A percentile compares a stretch with the other conserved stretches of the same genome.
These are phyloP conservation scores for Protomyces arabidopsidicola DNA, from an alignment of 1,139 yeast genomes.

Conservation along the genomic window DNA sequence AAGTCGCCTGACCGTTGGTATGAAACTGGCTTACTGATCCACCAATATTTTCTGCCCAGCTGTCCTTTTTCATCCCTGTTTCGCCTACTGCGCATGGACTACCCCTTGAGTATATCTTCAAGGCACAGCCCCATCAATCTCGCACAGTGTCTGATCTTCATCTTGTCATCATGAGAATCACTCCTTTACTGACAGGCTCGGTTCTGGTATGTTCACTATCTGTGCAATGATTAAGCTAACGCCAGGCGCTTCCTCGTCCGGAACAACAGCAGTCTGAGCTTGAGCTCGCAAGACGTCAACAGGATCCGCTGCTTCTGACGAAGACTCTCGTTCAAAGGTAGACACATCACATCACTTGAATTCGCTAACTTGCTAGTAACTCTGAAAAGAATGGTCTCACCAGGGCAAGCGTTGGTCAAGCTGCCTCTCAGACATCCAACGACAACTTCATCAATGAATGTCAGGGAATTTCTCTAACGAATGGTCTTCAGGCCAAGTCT, in stretches of 20 bases:
- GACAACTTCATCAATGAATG: neutral
- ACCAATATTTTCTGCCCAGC: too few species aligned
- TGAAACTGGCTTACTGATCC: too few species aligned
- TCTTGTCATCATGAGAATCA: neutral
- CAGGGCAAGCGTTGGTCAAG: neutral
- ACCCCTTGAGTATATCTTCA: neutral
- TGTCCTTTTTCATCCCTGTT: neutral
- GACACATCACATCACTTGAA: too few species aligned
- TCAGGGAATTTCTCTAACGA: neutral
- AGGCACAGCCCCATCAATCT: neutral
- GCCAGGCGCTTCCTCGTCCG: neutral
- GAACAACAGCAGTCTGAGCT: neutral
- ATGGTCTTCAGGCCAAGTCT: neutral
- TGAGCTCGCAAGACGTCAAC: neutral
- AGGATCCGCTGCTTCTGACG: neutral
- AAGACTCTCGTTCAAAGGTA: neutral
- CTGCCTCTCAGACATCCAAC: neutral
- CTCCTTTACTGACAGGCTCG: neutral
- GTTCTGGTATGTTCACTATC: neutral
- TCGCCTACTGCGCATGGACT: neutral
- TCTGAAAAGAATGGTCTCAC: neutral
- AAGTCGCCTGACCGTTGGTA: too few species aligned
- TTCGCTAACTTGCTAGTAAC: neutral
- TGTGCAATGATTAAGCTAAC: neutral
- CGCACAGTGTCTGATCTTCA: neutral